Evolutionary conservation across 2,329 filamentous ascomycete genomes (phyloP), one percentile per base, ranked within the genome.

Genomic region (Xylariaceae sp.): DNA sequence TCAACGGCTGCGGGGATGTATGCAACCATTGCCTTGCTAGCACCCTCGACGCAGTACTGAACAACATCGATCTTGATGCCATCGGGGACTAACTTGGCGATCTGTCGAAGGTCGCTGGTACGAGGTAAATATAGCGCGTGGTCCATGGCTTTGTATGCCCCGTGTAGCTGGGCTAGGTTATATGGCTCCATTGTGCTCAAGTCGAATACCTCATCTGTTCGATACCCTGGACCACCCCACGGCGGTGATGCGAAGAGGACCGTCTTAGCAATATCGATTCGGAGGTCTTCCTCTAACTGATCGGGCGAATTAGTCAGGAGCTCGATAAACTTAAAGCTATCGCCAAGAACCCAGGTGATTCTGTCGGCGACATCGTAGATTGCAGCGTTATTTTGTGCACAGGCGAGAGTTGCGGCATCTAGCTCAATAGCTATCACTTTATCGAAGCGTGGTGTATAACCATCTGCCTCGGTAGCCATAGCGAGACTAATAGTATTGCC

Each of bases 401-500:
- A 99, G 41, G 88, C 87, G 6, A 99, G 82, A 1, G 90, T 91
- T 8, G 87, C 83, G 3, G 87, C 79, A 68, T 98, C 88, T 66
- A 88, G 90, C 76, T 99, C 95, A 65, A 99, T 89, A 37, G 90
- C 92, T 71, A 98, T 92, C 62, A 99, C 85, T 62, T 86, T 87
- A 48, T 87, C 84, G 90, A 92, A 99, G 62, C 87, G 85, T 17
- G 83, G 86, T 0, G 88, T 91, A 8, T 7, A 17, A 31, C 63
- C 64, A 21, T 70, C 67, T 40, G 63, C 60, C 50, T 64, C 54
- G 16, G 58, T 62, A 23, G 65, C 65, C 23, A 87, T 82, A 16
- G 95, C 94, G 67, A 99, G 96, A n/a, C 93, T 92, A 66, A 99
- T 98, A 21, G 89, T 86, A 73, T 99, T 99, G 52, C 93, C 95